Evolutionary conservation across 2,329 filamentous ascomycete genomes (phyloP).

Genomic region (Falciphora oryzae): DNA sequence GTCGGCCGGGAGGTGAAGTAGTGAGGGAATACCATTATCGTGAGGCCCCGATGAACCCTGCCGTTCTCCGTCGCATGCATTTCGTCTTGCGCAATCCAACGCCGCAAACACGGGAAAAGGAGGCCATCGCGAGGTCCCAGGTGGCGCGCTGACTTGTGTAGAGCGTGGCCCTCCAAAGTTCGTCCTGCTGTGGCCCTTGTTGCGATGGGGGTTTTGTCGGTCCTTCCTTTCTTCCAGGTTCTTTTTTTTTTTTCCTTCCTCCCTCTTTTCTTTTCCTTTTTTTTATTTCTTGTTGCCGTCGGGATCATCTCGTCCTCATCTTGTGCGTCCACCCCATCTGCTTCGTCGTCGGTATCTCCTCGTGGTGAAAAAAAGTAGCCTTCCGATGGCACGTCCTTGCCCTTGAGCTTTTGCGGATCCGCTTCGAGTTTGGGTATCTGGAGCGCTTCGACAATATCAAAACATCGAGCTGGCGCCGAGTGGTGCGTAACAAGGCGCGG

Average conservation of each 20-base stretch:
- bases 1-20: background rate
- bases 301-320: background rate
- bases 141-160: background rate
- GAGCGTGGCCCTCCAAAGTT: background rate
- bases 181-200: background rate
- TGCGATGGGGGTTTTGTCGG: background rate
- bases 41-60: conserved; percentile 10
- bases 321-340: background rate
- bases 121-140: background rate
- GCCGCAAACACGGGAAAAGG: background rate
- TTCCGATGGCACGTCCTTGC: background rate
- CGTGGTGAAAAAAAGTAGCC: background rate
- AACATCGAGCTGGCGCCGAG: conserved; percentile 1
- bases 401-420: conserved; percentile 1
- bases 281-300: background rate
- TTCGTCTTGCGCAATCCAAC: background rate
- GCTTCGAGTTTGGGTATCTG: background rate
- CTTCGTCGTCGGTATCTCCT: background rate
- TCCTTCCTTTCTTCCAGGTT: background rate
- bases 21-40: conserved; percentile 19
- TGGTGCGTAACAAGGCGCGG: background rate
- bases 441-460: conserved; percentile 4
- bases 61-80: background rate
- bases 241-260: background rate
- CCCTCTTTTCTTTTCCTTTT: background rate